A percentile compares a stretch with the other conserved stretches of the same genome.
phyloP scores from a whole-genome alignment of 106 monocot genomes.

The Dactylorhiza incarnata region DNA sequence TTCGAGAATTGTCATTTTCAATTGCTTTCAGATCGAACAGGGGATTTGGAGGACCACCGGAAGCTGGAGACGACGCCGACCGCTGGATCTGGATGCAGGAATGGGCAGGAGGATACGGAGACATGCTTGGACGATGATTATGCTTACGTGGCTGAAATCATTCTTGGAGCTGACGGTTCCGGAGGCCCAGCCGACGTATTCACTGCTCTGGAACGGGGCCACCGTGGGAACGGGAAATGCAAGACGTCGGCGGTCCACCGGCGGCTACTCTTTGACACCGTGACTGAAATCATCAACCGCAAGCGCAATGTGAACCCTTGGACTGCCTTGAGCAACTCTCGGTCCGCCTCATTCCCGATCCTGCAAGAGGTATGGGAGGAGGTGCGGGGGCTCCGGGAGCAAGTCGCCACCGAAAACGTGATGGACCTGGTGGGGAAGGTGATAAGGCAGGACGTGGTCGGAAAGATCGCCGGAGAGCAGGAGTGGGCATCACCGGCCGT shows the following conservation, averaged over 20 bases:
- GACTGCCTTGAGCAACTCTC: constrained; percentile 29
- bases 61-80: not conserved
- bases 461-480: constrained; percentile 16
- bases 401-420: constrained; percentile 30
- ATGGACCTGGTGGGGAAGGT: constrained; percentile 35
- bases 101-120: constrained; percentile 7
- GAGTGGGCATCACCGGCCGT: constrained; percentile 30
- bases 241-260: constrained; percentile 30
- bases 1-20: not conserved
- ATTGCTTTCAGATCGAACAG: constrained; percentile 19
- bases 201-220: constrained; percentile 31
- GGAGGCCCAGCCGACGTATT: constrained; percentile 12
- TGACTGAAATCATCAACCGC: constrained; percentile 44
- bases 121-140: constrained; percentile 50
- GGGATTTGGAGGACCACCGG: constrained; percentile 31
- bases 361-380: constrained; percentile 51
- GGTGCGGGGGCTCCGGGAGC: constrained; percentile 30
- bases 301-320: constrained; percentile 32
- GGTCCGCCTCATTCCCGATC: not conserved
- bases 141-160: constrained; percentile 48
- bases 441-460: constrained; percentile 46
- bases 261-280: constrained; percentile 59
- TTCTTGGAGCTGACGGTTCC: constrained; percentile 12
- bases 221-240: not conserved
- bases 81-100: constrained; percentile 11